Evolutionary conservation across 257 asterid genomes (phyloP).

Genomic region (Echium plantagineum): DNA sequence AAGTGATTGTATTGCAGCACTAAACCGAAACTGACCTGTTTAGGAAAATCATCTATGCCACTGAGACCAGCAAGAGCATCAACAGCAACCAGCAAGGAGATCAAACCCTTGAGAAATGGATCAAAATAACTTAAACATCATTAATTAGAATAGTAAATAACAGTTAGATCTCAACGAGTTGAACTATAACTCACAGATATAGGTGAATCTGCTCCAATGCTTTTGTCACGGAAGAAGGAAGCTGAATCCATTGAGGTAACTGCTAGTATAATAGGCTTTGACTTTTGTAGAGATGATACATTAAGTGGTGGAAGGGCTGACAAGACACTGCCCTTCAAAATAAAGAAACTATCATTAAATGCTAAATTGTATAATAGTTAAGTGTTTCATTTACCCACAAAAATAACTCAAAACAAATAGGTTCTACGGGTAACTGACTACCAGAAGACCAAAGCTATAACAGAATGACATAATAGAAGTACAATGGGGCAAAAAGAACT

Average conservation of each 20-base stretch:
- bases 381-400: slow-evolving; percentile 5
- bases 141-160: background rate
- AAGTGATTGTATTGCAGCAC: background rate
- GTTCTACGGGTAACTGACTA: too few relatives aligned
- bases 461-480: too few relatives aligned
- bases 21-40: slow-evolving; percentile 47
- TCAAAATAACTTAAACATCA: slow-evolving; percentile 4
- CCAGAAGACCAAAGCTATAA: too few relatives aligned
- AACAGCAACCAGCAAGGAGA: slow-evolving; percentile 85
- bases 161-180: background rate
- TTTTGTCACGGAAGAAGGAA: slow-evolving; percentile 91
- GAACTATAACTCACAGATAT: slow-evolving; percentile 58
- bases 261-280: slow-evolving; percentile 54
- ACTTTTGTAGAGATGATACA: slow-evolving; percentile 31
- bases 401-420: background rate
- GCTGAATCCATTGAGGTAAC: slow-evolving; percentile 93
- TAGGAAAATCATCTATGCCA: slow-evolving; percentile 49
- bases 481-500: too few relatives aligned
- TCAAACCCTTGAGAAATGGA: slow-evolving; percentile 57
- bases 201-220: slow-evolving; percentile 93
- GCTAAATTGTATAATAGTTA: slow-evolving; percentile 17
- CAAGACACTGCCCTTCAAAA: slow-evolving; percentile 99
- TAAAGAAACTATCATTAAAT: slow-evolving; percentile 29
- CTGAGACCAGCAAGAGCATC: slow-evolving; percentile 72
- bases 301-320: slow-evolving; percentile 85